A percentile compares a stretch with the other conserved stretches of the same genome.
These are phyloP conservation scores for Penicillium capsulatum DNA, from an alignment of 2,329 filamentous ascomycete species.

Conservation along the genomic window DNA sequence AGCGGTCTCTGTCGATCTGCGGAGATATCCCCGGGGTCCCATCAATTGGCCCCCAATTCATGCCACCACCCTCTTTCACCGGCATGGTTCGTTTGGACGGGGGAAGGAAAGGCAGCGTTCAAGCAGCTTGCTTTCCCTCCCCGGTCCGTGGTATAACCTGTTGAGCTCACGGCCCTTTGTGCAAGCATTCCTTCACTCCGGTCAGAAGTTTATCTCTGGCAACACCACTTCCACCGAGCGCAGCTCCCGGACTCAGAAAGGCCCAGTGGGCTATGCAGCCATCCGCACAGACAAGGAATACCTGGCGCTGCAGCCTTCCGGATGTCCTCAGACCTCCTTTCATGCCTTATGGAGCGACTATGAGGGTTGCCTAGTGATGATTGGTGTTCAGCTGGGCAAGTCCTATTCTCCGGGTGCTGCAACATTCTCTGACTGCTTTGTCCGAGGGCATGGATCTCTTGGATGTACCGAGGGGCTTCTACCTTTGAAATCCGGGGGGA, in stretches of 20 bases:
- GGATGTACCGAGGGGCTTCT: background rate
- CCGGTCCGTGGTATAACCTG: no score
- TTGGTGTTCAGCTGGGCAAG: constrained; percentile 21
- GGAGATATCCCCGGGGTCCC: background rate
- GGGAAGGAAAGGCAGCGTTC: background rate
- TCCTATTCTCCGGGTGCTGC: constrained; percentile 24
- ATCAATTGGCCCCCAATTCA: background rate
- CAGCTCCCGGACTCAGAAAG: constrained; percentile 15
- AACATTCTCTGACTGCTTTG: constrained; percentile 10
- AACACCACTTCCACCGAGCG: constrained; percentile 12
- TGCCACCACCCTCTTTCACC: no score
- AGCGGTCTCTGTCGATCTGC: constrained; percentile 11
- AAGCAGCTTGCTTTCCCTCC: no score
- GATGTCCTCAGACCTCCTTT: constrained; percentile 31
- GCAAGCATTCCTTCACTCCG: constrained; percentile 9
- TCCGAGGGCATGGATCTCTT: background rate
- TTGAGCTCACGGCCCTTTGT: background rate
- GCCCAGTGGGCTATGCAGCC: constrained; percentile 23
- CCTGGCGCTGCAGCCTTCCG: constrained; percentile 30
- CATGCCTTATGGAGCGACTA: constrained; percentile 23
- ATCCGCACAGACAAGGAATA: constrained; percentile 27
- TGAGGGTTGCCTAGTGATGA: constrained; percentile 10
- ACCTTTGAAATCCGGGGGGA: background rate
- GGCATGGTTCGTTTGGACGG: no score
- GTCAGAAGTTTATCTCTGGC: constrained; percentile 21